Conservation (phyloP, 257 asterid genomes). For the Penstemon barbatus region DNA sequence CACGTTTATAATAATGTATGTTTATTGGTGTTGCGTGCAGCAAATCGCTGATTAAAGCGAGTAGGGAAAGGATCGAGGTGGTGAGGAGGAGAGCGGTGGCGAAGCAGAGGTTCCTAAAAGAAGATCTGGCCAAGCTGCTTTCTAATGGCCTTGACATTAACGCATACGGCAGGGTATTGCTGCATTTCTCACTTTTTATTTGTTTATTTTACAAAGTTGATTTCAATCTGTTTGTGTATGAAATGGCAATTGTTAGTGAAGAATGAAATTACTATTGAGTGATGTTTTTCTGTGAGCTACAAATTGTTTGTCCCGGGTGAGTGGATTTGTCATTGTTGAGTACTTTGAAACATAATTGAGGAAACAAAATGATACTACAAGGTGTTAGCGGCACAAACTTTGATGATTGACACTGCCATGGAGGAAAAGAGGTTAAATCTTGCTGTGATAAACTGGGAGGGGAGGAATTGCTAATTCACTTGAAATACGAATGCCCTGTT, state of each 20-base stretch:
- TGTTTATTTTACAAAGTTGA: no score
- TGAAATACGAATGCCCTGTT: background rate
- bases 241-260: background rate
- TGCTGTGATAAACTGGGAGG: background rate
- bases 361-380: background rate
- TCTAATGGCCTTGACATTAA: constrained; percentile 85
- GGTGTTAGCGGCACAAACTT: background rate
- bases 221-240: no score
- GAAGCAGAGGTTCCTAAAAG: constrained; percentile 84
- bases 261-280: background rate
- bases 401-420: background rate
- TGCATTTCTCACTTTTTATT: no score
- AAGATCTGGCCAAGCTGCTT: constrained; percentile 90
- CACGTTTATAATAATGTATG: background rate
- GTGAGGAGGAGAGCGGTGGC: constrained; percentile 81
- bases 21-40: constrained; percentile 39
- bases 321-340: background rate
- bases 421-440: background rate
- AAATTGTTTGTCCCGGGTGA: background rate
- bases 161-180: constrained; percentile 86
- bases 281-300: background rate
- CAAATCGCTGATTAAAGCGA: constrained; percentile 69
- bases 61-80: constrained; percentile 72
- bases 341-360: background rate
- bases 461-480: background rate